Conservation (phyloP, 148 eudicot genomes). For the Heliosperma pusillum region DNA sequence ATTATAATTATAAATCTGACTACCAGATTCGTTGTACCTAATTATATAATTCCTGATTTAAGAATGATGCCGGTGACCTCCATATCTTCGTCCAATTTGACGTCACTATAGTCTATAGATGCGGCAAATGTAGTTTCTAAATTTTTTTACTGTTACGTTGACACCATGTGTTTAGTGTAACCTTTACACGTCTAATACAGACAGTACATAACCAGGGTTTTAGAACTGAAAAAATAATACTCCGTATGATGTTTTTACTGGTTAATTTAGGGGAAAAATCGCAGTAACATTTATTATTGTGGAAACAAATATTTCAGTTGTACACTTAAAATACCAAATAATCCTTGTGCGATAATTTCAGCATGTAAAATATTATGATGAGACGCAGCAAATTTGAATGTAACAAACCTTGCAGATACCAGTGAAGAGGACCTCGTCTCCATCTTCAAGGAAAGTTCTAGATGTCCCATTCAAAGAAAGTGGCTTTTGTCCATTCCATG, state of each 20-base stretch:
- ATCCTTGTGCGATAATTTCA: neutral
- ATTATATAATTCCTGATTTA: neutral
- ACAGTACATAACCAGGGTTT: neutral
- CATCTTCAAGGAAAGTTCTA: constrained; percentile 85
- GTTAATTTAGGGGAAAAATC: neutral
- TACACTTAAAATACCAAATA: no score
- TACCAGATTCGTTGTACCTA: neutral
- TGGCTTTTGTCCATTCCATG: constrained; percentile 84
- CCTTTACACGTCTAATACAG: neutral
- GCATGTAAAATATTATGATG: neutral
- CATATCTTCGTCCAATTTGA: neutral
- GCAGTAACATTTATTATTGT: neutral
- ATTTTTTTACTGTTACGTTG: no score
- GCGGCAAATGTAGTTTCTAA: neutral
- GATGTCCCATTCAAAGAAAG: constrained; percentile 52
- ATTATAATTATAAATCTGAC: neutral
- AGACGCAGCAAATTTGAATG: neutral
- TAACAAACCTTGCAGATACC: constrained; percentile 77
- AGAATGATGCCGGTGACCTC: constrained; percentile 4
- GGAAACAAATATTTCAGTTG: neutral
- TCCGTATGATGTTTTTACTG: neutral
- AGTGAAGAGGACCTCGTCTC: constrained; percentile 78
- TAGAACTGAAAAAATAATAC: no score
- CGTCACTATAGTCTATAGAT: neutral
- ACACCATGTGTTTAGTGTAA: no score